phyloP scores from a whole-genome alignment of 768 basidiomycete species.

The Termitomyces bulborhizus region DNA sequence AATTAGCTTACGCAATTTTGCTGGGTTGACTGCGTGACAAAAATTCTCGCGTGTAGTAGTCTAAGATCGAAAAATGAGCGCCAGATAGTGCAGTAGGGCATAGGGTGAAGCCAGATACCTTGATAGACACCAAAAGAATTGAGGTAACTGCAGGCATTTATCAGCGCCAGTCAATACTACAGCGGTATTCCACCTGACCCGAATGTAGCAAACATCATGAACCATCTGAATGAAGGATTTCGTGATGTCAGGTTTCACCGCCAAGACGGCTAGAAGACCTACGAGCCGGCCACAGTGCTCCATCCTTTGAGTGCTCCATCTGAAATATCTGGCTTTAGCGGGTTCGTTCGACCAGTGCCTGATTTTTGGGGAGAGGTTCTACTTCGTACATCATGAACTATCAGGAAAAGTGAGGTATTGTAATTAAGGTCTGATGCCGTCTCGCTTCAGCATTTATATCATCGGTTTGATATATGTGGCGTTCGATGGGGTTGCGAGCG shows the following conservation, averaged over 20 bases:
- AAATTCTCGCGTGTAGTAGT: conserved; percentile 10
- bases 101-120: conserved; percentile 1
- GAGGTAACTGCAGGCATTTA: conserved; percentile 1
- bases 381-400: neutral
- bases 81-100: neutral
- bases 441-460: neutral
- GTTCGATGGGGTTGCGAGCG: neutral
- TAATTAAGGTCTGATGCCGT: neutral
- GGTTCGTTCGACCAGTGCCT: neutral
- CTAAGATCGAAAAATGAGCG: neutral
- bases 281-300: conserved; percentile 11
- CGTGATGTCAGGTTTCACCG: neutral
- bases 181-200: neutral
- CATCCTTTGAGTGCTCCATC: conserved; percentile 10
- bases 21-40: conserved; percentile 4
- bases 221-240: conserved; percentile 5
- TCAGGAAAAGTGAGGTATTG: no score
- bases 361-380: neutral
- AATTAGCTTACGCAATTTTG: conserved; percentile 7
- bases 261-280: conserved; percentile 1
- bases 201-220: conserved; percentile 13
- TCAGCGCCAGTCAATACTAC: neutral
- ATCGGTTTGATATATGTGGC: neutral
- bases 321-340: neutral
- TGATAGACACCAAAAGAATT: conserved; percentile 14